Percentiles rank a stretch among this genome's conserved stretches.
Conservation (phyloP, 306 rosid genomes). For the Rosa persica region DNA sequence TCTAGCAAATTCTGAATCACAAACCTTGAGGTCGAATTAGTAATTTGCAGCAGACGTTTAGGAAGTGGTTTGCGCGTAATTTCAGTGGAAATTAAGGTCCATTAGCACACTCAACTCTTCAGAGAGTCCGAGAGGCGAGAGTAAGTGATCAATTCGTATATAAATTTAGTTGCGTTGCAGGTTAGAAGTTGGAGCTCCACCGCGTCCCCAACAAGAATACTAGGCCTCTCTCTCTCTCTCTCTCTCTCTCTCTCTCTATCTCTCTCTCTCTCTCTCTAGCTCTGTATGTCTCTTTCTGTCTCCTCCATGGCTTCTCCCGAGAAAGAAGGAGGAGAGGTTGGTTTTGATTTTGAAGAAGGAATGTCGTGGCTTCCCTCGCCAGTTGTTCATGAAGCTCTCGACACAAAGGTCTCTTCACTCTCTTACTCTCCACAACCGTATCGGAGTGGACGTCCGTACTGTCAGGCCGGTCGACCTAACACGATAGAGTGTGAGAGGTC, state of each 20-base stretch:
- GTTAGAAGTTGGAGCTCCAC: slow-evolving; percentile 59
- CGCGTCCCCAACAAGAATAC: slow-evolving; percentile 21
- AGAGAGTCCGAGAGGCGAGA: background rate
- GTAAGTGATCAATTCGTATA: slow-evolving; percentile 13
- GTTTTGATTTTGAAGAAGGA: slow-evolving; percentile 56
- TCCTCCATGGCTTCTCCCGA: slow-evolving; percentile 45
- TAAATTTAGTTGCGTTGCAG: slow-evolving; percentile 57
- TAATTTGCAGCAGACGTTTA: background rate
- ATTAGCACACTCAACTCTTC: background rate
- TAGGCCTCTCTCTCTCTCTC: background rate
- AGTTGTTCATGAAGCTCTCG: slow-evolving; percentile 45
- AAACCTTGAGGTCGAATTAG: too few species aligned
- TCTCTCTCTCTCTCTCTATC: background rate
- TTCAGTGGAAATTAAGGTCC: background rate
- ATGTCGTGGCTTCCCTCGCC: slow-evolving; percentile 59
- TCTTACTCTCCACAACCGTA: background rate
- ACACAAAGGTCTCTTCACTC: slow-evolving; percentile 32
- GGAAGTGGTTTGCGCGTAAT: background rate
- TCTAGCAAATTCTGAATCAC: background rate
- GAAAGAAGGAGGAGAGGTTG: slow-evolving; percentile 26
- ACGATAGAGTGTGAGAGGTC: background rate
- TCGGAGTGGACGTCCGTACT: background rate
- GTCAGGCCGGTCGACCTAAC: background rate
- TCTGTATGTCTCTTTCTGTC: slow-evolving; percentile 13
- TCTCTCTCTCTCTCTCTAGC: slow-evolving; percentile 16